Base-by-base conservation (phyloP, 345 rosid species). In the Litchi chinensis region DNA sequence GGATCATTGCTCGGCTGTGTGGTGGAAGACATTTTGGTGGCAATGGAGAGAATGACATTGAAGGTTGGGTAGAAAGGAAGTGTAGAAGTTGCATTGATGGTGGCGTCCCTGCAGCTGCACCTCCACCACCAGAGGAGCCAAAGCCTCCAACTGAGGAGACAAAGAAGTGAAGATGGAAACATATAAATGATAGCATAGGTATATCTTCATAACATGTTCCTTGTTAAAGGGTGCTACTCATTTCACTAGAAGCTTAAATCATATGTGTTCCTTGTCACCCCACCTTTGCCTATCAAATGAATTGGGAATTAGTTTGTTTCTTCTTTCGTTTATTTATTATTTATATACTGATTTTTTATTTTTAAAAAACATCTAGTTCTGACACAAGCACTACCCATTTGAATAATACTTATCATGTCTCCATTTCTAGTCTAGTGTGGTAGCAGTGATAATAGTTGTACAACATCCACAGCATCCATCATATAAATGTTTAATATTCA, bases 61-160 rank as follows among this genome's bases (percentile, higher is more conserved):
- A 95, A 87, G 95, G 98, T 21, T 95, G 98, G 98, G 90, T 93
- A 10, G 98, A 95, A 79, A 87, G 82, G 22, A 91, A 83, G 80
- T 93, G 99, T 71, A 84, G 92, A 74, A 93, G 86, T 79, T 92
- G 99, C 89, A 88, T 95, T 22, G 99, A 95, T 54, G 92, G 93
- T 13, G 98, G 98, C 8, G 50, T 95, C 48, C 83, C 95, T 3
- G 24, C 89, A 4, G 79, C 84, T 0, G 62, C 88, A 5, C 16
- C 83, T 9, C 77, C 88, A 8, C 80, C 83, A 39, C 86, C 86
- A 0, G 81, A 82, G 52, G 82, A 79, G 5, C 19, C 86, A 44
- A 85, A 86, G 54, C 81, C 86, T 21, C 73, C 81, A 67, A 43
- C 87, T 13, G 88, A 83, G 79, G 81, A 87, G 80, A 83, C 79